These are phyloP conservation scores for Croton laevigatus DNA, from an alignment of 441 rosid genomes.

Conservation along the genomic window DNA sequence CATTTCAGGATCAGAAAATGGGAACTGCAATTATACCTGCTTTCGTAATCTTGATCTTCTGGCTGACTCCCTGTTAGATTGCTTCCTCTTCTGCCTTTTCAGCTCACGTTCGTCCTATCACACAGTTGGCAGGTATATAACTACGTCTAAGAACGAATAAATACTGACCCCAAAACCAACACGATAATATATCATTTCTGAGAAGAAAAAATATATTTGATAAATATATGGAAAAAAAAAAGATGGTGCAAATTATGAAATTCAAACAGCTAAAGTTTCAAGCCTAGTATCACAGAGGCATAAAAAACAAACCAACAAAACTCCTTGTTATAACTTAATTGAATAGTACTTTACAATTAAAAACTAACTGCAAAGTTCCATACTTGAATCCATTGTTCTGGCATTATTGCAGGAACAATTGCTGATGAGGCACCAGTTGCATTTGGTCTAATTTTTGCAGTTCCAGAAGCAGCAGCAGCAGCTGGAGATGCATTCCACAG, in stretches of 20 bases:
- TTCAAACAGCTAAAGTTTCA: neutral
- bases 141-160: neutral
- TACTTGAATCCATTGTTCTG: constrained; percentile 70
- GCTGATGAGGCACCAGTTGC: constrained; percentile 40
- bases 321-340: neutral
- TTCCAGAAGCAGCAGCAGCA: constrained; percentile 50
- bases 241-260: neutral
- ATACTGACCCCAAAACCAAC: neutral
- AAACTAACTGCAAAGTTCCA: constrained; percentile 15
- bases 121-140: constrained; percentile 6
- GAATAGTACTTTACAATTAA: neutral
- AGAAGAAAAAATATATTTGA: neutral
- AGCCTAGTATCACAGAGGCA: neutral
- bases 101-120: constrained; percentile 82
- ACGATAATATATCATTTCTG: neutral
- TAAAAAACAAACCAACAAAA: neutral
- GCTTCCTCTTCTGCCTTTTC: constrained; percentile 88
- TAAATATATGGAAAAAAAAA: neutral
- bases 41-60: constrained; percentile 94
- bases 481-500: constrained; percentile 65
- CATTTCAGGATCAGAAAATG: neutral
- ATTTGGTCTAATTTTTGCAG: constrained; percentile 54
- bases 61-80: constrained; percentile 97
- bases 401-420: constrained; percentile 40
- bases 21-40: constrained; percentile 47